Base-by-base conservation (phyloP, 2,329 filamentous ascomycete species). In the Calonectria hawksworthii region DNA sequence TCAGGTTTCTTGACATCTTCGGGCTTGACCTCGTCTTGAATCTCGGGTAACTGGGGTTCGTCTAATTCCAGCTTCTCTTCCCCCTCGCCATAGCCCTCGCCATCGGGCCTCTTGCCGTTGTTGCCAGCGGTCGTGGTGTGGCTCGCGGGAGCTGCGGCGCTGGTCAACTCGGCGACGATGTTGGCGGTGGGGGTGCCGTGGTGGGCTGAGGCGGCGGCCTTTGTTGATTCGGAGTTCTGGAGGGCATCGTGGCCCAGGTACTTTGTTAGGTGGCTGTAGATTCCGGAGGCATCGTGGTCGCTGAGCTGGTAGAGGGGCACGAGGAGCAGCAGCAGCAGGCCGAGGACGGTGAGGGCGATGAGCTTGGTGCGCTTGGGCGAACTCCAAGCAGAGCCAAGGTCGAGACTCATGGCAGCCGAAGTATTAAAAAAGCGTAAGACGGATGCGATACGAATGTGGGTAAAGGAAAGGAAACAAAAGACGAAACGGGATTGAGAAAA, bases 151-250 rank as follows among this genome's bases (percentile, higher is more conserved):
- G 56, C 61, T 5, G 44, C 38, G 2, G 38, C 56, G 47, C 18
- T 26, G 26, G 52, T 68, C 44, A 38, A 13, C 23, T 52, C 23
- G 63, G 64, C 32, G 8, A 44, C 44, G 30, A 30, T 41, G 50
- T 73, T 70, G 41, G 68, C 54, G 67, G 77, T 79, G 54, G 83
- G 85, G 44, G 83, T 78, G 64, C 82, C 83, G 75, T 86, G 85
- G 36, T 86, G 80, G 47, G 73, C 75, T 44, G 70, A 71, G 63
- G 68, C 72, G 54, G 74, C 76, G 54, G 78, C 70, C n/a, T 23
- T 28, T 26, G n/a, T 38, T 21, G 32, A 18, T 10, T 86, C 86
- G 73, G 85, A 86, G 78, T 87, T 85, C 77, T 85, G 84, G 68
- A 85, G 81, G 44, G 77, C 78, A 21, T 78, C 79, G 66, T 82